These are phyloP conservation scores for Mycosarcoma maydis DNA, from an alignment of 1,284 basidiomycete genomes.

Conservation along the genomic window DNA sequence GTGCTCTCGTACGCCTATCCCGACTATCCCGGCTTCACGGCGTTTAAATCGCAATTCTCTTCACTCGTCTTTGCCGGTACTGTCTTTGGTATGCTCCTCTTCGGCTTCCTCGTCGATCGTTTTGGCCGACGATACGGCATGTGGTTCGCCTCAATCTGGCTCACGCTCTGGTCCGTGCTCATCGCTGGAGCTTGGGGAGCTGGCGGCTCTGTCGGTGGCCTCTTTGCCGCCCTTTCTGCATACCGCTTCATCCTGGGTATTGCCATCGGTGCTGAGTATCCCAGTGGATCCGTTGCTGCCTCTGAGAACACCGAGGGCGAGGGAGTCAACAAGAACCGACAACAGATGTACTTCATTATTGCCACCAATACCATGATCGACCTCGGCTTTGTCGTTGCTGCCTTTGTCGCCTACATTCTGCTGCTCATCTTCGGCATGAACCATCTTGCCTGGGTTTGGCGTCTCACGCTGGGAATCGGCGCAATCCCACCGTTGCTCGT, in stretches of 20 bases:
- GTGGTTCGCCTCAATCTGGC: slow-evolving; percentile 70
- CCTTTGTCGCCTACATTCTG: slow-evolving; percentile 79
- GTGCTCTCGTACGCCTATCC: slow-evolving; percentile 48
- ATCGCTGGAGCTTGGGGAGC: slow-evolving; percentile 84
- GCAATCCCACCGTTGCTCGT: slow-evolving; percentile 81
- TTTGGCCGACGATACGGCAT: slow-evolving; percentile 88
- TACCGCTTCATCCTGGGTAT: slow-evolving; percentile 71
- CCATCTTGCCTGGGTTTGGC: slow-evolving; percentile 69
- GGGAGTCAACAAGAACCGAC: slow-evolving; percentile 78
- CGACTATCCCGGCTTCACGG: slow-evolving; percentile 24
- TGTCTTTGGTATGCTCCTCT: slow-evolving; percentile 73
- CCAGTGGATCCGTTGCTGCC: slow-evolving; percentile 88
- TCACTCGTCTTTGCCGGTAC: slow-evolving; percentile 70
- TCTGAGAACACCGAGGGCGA: slow-evolving; percentile 84
- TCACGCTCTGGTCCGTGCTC: slow-evolving; percentile 68
- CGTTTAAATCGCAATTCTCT: slow-evolving; percentile 51
- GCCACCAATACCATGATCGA: slow-evolving; percentile 78
- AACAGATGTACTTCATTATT: slow-evolving; percentile 87
- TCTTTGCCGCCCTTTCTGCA: slow-evolving; percentile 80
- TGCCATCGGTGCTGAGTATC: slow-evolving; percentile 84
- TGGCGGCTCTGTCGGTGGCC: slow-evolving; percentile 75
- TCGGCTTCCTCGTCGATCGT: slow-evolving; percentile 75
- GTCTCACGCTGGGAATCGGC: slow-evolving; percentile 87
- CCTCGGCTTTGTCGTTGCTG: slow-evolving; percentile 81
- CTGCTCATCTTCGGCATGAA: slow-evolving; percentile 73